Conservation (phyloP, 2,329 filamentous ascomycete species). For the Fusarium redolens region DNA sequence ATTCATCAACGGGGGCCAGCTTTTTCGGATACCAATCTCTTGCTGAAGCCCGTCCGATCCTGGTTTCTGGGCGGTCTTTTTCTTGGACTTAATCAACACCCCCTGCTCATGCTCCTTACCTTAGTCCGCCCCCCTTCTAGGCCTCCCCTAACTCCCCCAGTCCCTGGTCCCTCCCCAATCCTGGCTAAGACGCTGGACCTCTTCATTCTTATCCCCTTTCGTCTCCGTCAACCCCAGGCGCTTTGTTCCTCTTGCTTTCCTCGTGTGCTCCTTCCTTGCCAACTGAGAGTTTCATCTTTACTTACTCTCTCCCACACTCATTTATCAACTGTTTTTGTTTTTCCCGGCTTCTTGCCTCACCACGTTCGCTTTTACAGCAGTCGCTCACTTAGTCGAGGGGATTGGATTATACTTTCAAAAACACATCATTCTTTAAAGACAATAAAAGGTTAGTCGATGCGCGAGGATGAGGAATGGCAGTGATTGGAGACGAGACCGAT, state of each 20-base stretch:
- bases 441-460: slow-evolving; percentile 41
- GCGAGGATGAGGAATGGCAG: neutral
- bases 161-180: slow-evolving; percentile 27
- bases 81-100: slow-evolving; percentile 11
- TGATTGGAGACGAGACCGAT: neutral
- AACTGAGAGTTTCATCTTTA: slow-evolving; percentile 62
- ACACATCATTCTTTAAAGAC: slow-evolving; percentile 31
- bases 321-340: slow-evolving; percentile 52
- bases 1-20: slow-evolving; percentile 6
- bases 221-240: slow-evolving; percentile 40
- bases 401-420: slow-evolving; percentile 10
- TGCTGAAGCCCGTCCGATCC: slow-evolving; percentile 9
- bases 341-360: slow-evolving; percentile 38
- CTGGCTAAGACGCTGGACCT: slow-evolving; percentile 40
- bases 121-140: slow-evolving; percentile 18
- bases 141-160: slow-evolving; percentile 22
- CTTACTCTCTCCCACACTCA: slow-evolving; percentile 66
- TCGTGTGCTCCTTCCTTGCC: slow-evolving; percentile 55
- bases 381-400: slow-evolving; percentile 41
- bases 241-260: slow-evolving; percentile 42
- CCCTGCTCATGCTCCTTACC: slow-evolving; percentile 18
- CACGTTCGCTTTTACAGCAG: slow-evolving; percentile 48
- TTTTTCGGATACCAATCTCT: slow-evolving; percentile 35
- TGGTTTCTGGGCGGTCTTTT: neutral
- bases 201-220: slow-evolving; percentile 45